Conservation (phyloP, 2,329 filamentous ascomycete species). For the Pyricularia sp. region DNA sequence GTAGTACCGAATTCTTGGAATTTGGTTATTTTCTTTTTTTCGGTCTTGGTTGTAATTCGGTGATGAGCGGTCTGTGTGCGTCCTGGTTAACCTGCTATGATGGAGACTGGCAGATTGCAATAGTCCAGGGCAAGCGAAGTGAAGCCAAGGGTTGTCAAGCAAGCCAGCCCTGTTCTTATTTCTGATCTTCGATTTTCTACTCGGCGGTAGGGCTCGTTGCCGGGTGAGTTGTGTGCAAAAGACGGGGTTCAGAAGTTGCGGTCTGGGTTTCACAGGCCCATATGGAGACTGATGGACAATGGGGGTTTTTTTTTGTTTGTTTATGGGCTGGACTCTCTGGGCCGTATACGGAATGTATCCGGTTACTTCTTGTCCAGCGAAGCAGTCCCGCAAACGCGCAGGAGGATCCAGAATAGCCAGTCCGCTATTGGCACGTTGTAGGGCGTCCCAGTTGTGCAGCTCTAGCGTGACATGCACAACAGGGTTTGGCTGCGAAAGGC, state of each 20-base stretch:
- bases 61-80: slow-evolving; percentile 1
- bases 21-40: neutral
- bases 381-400: neutral
- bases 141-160: neutral
- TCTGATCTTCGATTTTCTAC: neutral
- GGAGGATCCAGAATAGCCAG: neutral
- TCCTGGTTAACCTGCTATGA: neutral
- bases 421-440: slow-evolving; percentile 5
- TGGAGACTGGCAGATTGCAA: neutral
- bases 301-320: neutral
- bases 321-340: neutral
- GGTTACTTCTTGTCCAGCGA: neutral
- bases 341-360: neutral
- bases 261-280: slow-evolving; percentile 1
- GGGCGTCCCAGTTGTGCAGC: slow-evolving; percentile 2
- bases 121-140: slow-evolving; percentile 1
- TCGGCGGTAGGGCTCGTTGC: neutral
- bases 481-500: neutral
- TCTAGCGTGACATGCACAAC: slow-evolving; percentile 2
- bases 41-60: neutral
- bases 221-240: neutral
- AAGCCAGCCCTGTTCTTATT: neutral
- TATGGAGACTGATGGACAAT: slow-evolving; percentile 1
- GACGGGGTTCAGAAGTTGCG: slow-evolving; percentile 4
- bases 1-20: neutral